Base-by-base conservation (phyloP, 75 land plant species). In the Sequoia sempervirens region DNA sequence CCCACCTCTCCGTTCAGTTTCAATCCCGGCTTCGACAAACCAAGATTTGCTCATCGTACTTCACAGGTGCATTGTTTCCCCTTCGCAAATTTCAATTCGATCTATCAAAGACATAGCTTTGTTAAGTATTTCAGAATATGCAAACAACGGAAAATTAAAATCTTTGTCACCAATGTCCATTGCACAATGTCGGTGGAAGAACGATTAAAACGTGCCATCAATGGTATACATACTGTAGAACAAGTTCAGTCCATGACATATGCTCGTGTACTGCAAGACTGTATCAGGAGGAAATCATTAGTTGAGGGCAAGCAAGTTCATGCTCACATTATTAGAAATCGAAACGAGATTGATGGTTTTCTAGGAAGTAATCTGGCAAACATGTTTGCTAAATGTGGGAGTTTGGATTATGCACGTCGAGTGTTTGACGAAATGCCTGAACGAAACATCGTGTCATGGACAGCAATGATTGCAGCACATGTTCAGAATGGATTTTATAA, bases 351-450 rank as follows among this genome's bases (percentile, higher is more conserved):
- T 23, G 43, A 78, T 40, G n/a, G 28, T 78, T 78, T 38, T 23
- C 10, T 78, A 20, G 80, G 43, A 23, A 78, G 43, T 10, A 78
- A 78, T 40, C n/a, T 78, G 23, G 28, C 37, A 4, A 78, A 20
- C 72, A 32, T 68, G 82, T 81, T 54, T 81, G 37, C 36, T 11
- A 54, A 61, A 81, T 81, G 74, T 36, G 73, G 28, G 41, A 20
- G 11, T 81, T 37, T 61, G 1, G 82, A 2, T 6, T 26, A 28
- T 36, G 74, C 82, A 28, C 38, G 58, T 0, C 41, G 54, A 54
- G 82, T 81, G 38, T 81, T 81, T 37, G 82, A 81, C 18, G 23
- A 52, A 52, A 81, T 81, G 82, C 82, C 26, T 61, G 40, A 66
- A 8, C 40, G 69, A 20, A 53, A 34, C 11, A 41, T 68, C 23